These are phyloP conservation scores for Phytophthora uliginosa DNA, from an alignment of 352 stramenopile species.

Conservation along the genomic window DNA sequence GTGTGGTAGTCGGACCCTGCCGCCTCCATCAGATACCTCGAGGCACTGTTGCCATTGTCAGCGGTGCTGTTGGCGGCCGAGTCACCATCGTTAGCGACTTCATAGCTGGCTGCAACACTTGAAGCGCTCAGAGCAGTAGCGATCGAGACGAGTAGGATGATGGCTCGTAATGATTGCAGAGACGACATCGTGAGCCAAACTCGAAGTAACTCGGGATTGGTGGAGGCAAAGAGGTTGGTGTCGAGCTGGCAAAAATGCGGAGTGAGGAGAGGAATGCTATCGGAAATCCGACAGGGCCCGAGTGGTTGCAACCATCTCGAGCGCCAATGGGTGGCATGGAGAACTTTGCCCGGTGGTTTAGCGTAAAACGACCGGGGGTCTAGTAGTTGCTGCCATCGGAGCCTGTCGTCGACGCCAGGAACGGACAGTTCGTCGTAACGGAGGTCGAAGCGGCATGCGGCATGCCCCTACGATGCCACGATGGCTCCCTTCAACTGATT, in stretches of 20 bases:
- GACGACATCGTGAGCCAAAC: constrained; percentile 23
- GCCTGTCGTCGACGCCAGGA: constrained; percentile 12
- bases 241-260: constrained; percentile 20
- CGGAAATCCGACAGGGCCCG: background rate
- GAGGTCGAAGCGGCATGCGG: background rate
- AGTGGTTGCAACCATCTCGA: constrained; percentile 18
- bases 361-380: constrained; percentile 4
- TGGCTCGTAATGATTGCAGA: constrained; percentile 11
- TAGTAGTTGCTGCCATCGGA: constrained; percentile 7
- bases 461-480: constrained; percentile 7
- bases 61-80: constrained; percentile 2
- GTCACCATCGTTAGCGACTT: constrained; percentile 3
- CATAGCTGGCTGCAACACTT: constrained; percentile 7
- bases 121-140: constrained; percentile 3
- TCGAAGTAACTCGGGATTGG: background rate
- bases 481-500: background rate
- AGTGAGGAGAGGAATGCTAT: constrained; percentile 18
- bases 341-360: constrained; percentile 11
- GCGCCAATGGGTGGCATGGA: constrained; percentile 1
- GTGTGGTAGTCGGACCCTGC: constrained; percentile 27
- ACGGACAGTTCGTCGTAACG: constrained; percentile 12
- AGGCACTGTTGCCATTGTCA: background rate
- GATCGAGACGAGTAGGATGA: constrained; percentile 15
- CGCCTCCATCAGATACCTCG: constrained; percentile 15
- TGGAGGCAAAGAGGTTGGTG: constrained; percentile 1